Percentiles rank a stretch among this genome's conserved stretches.
Conservation (phyloP, 495 filamentous ascomycete genomes). For the Aspergillus wentii region DNA sequence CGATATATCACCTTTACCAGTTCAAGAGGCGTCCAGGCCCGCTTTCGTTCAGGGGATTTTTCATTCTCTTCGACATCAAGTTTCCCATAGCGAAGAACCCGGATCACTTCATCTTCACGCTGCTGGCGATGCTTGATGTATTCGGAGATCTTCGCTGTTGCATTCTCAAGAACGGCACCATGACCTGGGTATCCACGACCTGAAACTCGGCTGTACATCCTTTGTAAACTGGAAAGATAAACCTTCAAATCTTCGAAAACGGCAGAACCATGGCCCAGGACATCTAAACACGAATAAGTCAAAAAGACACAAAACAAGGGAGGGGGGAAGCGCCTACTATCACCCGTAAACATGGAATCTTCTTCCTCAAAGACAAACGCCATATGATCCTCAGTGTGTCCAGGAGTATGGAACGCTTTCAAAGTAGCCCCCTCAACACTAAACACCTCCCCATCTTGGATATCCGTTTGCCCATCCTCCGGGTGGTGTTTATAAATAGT, state of each 20-base stretch:
- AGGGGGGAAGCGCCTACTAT: constrained; percentile 46
- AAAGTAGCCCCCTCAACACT: constrained; percentile 70
- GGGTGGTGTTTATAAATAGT: constrained; percentile 49
- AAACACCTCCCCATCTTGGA: constrained; percentile 70
- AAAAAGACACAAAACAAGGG: neutral
- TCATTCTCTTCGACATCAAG: constrained; percentile 29
- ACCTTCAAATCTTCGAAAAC: constrained; percentile 79
- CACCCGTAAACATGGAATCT: constrained; percentile 86
- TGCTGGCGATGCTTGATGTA: constrained; percentile 77
- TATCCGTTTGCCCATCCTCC: constrained; percentile 33
- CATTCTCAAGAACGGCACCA: constrained; percentile 68
- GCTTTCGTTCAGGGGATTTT: constrained; percentile 22
- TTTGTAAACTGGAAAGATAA: constrained; percentile 69
- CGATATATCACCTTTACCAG: constrained; percentile 82
- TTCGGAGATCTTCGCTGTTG: constrained; percentile 59
- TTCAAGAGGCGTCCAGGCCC: constrained; percentile 64
- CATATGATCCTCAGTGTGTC: constrained; percentile 86
- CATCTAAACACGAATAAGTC: constrained; percentile 38
- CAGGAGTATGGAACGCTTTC: constrained; percentile 71
- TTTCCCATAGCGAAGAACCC: constrained; percentile 49
- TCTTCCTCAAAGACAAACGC: constrained; percentile 65
- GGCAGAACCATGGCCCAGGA: constrained; percentile 88
- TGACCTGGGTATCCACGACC: constrained; percentile 88
- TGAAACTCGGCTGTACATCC: constrained; percentile 59
- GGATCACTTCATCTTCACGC: constrained; percentile 77